A percentile compares a stretch with the other conserved stretches of the same genome.
phyloP scores from a whole-genome alignment of 2,329 filamentous ascomycete species.

The Fusarium devonianum region DNA sequence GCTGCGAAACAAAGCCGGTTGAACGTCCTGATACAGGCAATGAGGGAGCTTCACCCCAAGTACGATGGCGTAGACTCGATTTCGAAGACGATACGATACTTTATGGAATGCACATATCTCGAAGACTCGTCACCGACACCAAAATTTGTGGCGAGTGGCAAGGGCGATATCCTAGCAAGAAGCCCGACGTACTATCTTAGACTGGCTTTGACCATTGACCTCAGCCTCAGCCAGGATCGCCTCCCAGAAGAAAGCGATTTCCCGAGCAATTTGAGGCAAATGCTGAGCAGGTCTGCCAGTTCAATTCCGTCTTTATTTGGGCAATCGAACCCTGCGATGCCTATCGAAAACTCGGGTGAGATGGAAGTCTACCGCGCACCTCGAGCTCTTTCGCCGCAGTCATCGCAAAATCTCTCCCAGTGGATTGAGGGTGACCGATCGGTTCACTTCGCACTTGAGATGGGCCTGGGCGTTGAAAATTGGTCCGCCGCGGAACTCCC shows the following conservation, averaged over 20 bases:
- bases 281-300: conserved; percentile 3
- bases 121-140: neutral
- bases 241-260: conserved; percentile 29
- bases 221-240: conserved; percentile 30
- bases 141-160: neutral
- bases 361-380: too few species aligned
- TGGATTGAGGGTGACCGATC: conserved; percentile 33
- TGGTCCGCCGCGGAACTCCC: neutral
- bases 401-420: conserved; percentile 12
- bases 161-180: conserved; percentile 15
- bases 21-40: conserved; percentile 31
- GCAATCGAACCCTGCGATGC: conserved; percentile 12
- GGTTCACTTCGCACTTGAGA: conserved; percentile 25
- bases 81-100: conserved; percentile 31
- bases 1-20: conserved; percentile 27
- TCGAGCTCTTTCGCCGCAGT: conserved; percentile 17
- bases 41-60: conserved; percentile 27
- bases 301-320: conserved; percentile 16
- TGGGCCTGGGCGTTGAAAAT: conserved; percentile 16
- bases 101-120: conserved; percentile 29
- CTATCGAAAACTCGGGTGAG: too few species aligned
- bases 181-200: conserved; percentile 26
- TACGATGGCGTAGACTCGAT: conserved; percentile 34
- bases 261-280: conserved; percentile 5
- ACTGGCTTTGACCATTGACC: conserved; percentile 29